Percentiles rank a stretch among this genome's conserved stretches.
Evolutionary conservation across 306 rosid species (phyloP).

Genomic region (Canavalia ensiformis): DNA sequence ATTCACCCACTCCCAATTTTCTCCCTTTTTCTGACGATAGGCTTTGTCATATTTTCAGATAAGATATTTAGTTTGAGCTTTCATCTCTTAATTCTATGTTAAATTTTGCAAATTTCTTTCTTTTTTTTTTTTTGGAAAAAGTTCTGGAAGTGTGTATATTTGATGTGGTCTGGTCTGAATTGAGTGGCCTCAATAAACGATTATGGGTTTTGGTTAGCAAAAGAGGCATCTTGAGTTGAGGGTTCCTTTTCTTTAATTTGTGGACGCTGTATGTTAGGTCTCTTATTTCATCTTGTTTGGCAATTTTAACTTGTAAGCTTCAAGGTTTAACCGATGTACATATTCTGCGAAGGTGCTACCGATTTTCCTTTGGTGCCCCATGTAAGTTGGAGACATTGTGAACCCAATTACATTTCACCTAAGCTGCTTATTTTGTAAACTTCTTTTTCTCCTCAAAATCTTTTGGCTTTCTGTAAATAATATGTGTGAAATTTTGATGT

Average conservation of each 20-base stretch:
- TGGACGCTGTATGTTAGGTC: not conserved
- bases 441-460: not conserved
- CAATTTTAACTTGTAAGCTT: constrained; percentile 31
- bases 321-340: not conserved
- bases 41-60: constrained; percentile 1
- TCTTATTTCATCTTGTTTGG: not conserved
- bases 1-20: not conserved
- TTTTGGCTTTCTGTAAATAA: not conserved
- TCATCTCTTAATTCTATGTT: not conserved
- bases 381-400: not conserved
- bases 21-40: not conserved
- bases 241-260: constrained; percentile 25
- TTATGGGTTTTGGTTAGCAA: not conserved
- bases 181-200: constrained; percentile 25
- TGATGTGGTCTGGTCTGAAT: constrained; percentile 33
- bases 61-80: constrained; percentile 6
- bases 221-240: constrained; percentile 39
- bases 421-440: not conserved
- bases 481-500: constrained; percentile 27
- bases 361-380: not conserved
- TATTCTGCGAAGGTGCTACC: not conserved
- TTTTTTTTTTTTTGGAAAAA: not conserved
- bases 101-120: not conserved
- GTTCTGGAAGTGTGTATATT: constrained; percentile 2
- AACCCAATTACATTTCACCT: not conserved